phyloP scores from a whole-genome alignment of 345 rosid genomes.

The Linum trigynum region DNA sequence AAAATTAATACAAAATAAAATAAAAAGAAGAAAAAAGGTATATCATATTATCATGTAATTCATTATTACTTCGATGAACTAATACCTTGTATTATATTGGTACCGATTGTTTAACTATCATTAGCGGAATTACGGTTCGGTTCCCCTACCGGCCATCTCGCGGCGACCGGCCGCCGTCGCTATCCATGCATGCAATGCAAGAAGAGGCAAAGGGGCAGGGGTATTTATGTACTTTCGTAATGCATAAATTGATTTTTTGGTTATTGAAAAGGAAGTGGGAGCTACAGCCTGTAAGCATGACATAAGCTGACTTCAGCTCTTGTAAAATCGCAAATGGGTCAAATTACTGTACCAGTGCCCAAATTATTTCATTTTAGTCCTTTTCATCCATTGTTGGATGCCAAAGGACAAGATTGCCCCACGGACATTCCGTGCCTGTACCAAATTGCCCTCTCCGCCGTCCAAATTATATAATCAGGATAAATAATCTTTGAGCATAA shows the following conservation, averaged over 20 bases:
- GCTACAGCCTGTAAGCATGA: conserved; percentile 32
- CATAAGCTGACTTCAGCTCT: conserved; percentile 32
- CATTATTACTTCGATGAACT: too few species aligned
- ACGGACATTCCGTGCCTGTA: not conserved
- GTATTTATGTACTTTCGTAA: conserved; percentile 21
- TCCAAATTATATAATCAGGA: conserved; percentile 6
- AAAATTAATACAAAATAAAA: too few species aligned
- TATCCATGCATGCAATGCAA: not conserved
- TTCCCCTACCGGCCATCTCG: not conserved
- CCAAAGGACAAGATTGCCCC: not conserved
- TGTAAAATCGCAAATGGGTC: not conserved
- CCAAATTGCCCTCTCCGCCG: conserved; percentile 19
- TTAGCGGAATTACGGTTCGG: too few species aligned
- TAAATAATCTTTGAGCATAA: not conserved
- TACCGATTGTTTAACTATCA: too few species aligned
- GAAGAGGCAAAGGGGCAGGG: not conserved
- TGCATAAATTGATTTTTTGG: conserved; percentile 7
- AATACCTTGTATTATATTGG: too few species aligned
- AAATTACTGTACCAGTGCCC: not conserved
- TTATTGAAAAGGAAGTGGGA: not conserved
- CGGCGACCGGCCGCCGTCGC: not conserved
- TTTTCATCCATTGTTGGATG: not conserved
- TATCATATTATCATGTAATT: too few species aligned
- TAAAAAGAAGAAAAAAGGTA: too few species aligned
- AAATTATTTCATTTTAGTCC: not conserved